Evolutionary conservation across 2,329 filamentous ascomycete species (phyloP).

Genomic region (Colletotrichum sp.): DNA sequence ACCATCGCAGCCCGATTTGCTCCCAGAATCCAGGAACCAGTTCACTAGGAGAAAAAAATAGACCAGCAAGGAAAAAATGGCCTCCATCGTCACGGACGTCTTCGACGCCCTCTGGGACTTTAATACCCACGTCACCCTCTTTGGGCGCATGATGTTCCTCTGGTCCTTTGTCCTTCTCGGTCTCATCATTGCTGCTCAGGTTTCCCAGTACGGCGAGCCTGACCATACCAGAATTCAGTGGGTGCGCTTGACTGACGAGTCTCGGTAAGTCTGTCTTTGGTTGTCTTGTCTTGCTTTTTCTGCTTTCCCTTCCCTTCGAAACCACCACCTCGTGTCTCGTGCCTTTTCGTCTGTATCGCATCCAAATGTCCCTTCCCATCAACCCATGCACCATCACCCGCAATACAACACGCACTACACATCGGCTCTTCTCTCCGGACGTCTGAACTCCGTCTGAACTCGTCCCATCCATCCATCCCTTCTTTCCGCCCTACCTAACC

Average conservation of each 20-base stretch:
- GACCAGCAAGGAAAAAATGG: neutral
- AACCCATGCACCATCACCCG: neutral
- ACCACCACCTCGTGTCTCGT: neutral
- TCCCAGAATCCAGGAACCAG: neutral
- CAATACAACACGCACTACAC: neutral
- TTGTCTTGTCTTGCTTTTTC: neutral
- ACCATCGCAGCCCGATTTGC: neutral
- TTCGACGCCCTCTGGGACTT: slow-evolving; percentile 12
- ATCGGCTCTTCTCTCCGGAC: neutral
- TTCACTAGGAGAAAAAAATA: neutral
- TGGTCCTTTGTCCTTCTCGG: slow-evolving; percentile 24
- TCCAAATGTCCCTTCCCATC: neutral
- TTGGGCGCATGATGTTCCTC: slow-evolving; percentile 25
- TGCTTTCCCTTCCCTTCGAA: neutral
- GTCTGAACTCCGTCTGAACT: slow-evolving; percentile 13
- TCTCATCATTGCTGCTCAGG: slow-evolving; percentile 25
- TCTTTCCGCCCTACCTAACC: neutral
- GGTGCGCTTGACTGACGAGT: slow-evolving; percentile 22
- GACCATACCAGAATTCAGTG: slow-evolving; percentile 19
- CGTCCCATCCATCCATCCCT: neutral
- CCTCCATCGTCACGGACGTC: neutral
- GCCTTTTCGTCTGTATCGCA: neutral
- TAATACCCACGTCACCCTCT: slow-evolving; percentile 13
- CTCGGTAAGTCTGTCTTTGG: slow-evolving; percentile 16
- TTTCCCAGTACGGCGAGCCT: slow-evolving; percentile 22